Conservation (phyloP, 2,329 filamentous ascomycete genomes). For the Blastomyces silverae region DNA sequence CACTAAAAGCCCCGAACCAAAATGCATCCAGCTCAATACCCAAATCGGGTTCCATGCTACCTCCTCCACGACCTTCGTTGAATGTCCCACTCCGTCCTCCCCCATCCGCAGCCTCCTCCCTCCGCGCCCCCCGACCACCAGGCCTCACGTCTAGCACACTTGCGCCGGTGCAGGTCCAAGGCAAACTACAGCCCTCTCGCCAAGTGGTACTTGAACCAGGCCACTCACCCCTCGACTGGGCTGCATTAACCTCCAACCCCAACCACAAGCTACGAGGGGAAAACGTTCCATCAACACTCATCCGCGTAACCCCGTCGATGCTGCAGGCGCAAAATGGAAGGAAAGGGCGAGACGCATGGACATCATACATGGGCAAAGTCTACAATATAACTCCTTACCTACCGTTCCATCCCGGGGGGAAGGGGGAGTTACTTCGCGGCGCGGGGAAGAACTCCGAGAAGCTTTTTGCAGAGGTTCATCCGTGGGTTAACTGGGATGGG, state of each 20-base stretch:
- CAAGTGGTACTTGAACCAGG: slow-evolving; percentile 78
- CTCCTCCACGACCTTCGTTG: slow-evolving; percentile 28
- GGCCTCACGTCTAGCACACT: slow-evolving; percentile 40
- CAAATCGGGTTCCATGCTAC: slow-evolving; percentile 18
- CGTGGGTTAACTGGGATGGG: slow-evolving; percentile 64
- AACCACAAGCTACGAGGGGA: slow-evolving; percentile 59
- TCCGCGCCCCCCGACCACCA: slow-evolving; percentile 39
- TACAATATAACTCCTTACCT: slow-evolving; percentile 91
- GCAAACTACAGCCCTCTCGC: slow-evolving; percentile 36
- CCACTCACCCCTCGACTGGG: slow-evolving; percentile 95
- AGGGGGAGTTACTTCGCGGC: slow-evolving; percentile 55
- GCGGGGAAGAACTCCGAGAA: slow-evolving; percentile 60
- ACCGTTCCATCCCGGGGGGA: slow-evolving; percentile 79
- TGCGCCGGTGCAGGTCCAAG: slow-evolving; percentile 37
- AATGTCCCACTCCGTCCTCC: slow-evolving; percentile 35
- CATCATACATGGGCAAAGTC: slow-evolving; percentile 76
- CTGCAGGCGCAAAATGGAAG: slow-evolving; percentile 73
- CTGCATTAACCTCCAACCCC: slow-evolving; percentile 60
- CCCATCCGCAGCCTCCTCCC: slow-evolving; percentile 40
- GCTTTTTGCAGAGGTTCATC: slow-evolving; percentile 58
- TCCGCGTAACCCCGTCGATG: slow-evolving; percentile 73
- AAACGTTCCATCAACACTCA: slow-evolving; percentile 47
- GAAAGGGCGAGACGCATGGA: slow-evolving; percentile 84
- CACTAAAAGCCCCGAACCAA: slow-evolving; percentile 20
- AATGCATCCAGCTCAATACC: slow-evolving; percentile 18